Evolutionary conservation across 2,329 filamentous ascomycete genomes (phyloP).

Genomic region (Colletotrichum eleusines): DNA sequence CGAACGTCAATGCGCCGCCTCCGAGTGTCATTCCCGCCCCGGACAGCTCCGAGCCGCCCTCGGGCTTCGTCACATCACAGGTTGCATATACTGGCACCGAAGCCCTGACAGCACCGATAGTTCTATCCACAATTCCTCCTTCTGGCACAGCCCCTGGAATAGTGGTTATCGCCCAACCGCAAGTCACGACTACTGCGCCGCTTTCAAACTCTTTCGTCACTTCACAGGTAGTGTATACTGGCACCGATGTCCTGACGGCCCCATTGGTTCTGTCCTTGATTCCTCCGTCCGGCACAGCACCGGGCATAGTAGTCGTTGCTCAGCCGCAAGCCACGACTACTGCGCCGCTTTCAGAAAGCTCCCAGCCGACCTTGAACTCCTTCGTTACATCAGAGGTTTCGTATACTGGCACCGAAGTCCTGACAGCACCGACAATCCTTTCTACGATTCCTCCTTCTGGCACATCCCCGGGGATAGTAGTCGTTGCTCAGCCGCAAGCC

Average conservation of each 20-base stretch:
- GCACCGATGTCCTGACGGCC: neutral
- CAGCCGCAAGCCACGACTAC: too few relatives aligned
- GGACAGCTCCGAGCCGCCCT: too few relatives aligned
- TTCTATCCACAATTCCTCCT: conserved; percentile 17
- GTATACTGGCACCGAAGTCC: neutral
- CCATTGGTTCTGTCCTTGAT: neutral
- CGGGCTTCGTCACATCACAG: neutral
- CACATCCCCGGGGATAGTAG: conserved; percentile 25
- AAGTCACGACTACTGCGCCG: neutral
- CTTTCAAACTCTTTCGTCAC: neutral
- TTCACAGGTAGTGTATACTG: conserved; percentile 18
- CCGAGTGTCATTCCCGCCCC: neutral
- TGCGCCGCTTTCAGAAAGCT: neutral
- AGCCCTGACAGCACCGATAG: neutral
- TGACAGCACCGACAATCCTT: neutral
- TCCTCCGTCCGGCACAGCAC: neutral
- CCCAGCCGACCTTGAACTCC: too few relatives aligned
- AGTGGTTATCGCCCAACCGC: neutral
- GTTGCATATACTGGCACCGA: neutral
- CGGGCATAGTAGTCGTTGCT: too few relatives aligned
- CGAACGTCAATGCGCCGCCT: neutral
- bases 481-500: too few relatives aligned
- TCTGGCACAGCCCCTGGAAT: conserved; percentile 24
- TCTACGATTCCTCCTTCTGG: conserved; percentile 14
- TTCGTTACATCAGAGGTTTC: neutral